Base-by-base conservation (phyloP, 2,329 filamentous ascomycete genomes). In the Xylariaceae sp. region DNA sequence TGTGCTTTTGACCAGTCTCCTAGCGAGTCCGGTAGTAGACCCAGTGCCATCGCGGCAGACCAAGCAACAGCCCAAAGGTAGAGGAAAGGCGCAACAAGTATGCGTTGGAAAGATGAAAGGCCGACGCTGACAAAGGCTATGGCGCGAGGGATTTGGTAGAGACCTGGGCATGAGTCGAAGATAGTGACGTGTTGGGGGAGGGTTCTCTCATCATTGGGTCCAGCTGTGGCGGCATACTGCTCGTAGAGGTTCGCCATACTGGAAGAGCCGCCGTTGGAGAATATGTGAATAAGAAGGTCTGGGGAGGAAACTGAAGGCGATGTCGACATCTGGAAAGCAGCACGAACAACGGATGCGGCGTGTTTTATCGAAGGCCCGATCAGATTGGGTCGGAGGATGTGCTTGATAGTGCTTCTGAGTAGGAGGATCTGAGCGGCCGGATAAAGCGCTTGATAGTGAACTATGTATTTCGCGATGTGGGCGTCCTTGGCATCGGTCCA, bases 381-480 rank as follows among this genome's bases (percentile, higher is more conserved):
- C 38, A 40, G 38, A 10, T 10, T 9, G 10, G 38, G 38, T 10
- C 38, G 38, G 38, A 18, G 12, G 15, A 40, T 40, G 11, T 40
- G 38, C 10, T 40, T 40, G 9, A 40, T 17, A 9, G 38, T 40
- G 42, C 48, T 47, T 27, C 40, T 47, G 32, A 51, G 36, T 33
- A 51, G 39, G 7, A 51, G 48, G 27, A 53, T 53, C 0, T 54
- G 45, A 3, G 62, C 47, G n/a, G 51, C 44, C 1, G 67, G 65
- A 57, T 62, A 70, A 7, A 65, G 51, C 2, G 51, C 43, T 39
- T 60, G 62, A 52, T 70, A 66, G 17, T 56, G 54, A 11, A 47
- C 45, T 22, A 64, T 53, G 60, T 70, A 69, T 48, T 68, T 69
- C 19, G 58, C 60, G 43, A 71, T 63, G 57, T 69, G 65, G 14